Evolutionary conservation across 495 filamentous ascomycete species (phyloP).

Genomic region (Penicillium lagena): DNA sequence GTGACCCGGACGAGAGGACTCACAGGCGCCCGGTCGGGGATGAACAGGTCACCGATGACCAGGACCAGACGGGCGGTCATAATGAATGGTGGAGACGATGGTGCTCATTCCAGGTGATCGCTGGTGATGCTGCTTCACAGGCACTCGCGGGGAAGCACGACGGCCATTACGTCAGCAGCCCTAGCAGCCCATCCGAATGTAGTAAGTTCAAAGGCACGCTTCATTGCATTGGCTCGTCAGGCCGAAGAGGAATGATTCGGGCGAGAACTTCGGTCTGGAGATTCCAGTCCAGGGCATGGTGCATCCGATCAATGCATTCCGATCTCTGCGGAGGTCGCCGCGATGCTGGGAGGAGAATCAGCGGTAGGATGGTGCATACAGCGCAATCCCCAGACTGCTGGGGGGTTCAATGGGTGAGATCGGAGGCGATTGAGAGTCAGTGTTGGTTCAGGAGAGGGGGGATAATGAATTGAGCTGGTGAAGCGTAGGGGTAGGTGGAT

Average conservation of each 20-base stretch:
- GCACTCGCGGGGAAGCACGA: slow-evolving; percentile 29
- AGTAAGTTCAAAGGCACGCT: not conserved
- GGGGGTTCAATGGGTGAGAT: not conserved
- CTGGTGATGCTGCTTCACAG: too few species aligned
- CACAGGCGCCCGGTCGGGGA: slow-evolving; percentile 89
- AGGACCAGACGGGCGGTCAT: slow-evolving; percentile 84
- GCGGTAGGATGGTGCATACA: not conserved
- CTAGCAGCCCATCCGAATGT: slow-evolving; percentile 10
- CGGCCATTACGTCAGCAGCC: slow-evolving; percentile 22
- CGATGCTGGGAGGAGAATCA: not conserved
- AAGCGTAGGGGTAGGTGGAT: too few species aligned
- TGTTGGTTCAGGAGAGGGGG: too few species aligned
- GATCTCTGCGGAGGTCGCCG: not conserved
- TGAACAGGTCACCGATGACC: slow-evolving; percentile 95
- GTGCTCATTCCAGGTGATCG: too few species aligned
- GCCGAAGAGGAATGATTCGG: not conserved
- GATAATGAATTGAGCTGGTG: too few species aligned
- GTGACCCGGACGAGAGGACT: slow-evolving; percentile 12
- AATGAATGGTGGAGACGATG: slow-evolving; percentile 8
- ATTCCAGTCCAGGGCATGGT: not conserved
- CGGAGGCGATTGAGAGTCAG: not conserved
- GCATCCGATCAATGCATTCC: not conserved
- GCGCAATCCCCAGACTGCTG: not conserved
- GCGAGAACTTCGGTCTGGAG: not conserved
- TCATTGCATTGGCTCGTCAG: not conserved